These are phyloP conservation scores for Syncephalastrum racemosum DNA, from an alignment of 371 early-diverging fungal species.

Conservation along the genomic window DNA sequence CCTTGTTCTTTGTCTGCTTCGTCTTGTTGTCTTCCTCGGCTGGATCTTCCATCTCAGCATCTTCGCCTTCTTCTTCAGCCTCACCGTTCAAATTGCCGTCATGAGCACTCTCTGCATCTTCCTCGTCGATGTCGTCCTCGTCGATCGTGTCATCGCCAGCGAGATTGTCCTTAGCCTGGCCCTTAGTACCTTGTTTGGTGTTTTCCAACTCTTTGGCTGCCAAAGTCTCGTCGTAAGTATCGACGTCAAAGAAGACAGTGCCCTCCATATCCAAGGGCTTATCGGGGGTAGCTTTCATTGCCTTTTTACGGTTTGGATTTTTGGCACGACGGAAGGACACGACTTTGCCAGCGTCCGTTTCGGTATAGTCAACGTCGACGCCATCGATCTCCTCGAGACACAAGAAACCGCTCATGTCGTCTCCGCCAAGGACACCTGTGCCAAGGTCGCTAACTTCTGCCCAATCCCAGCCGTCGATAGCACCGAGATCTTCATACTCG, in stretches of 20 bases:
- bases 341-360: constrained; percentile 66
- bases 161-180: constrained; percentile 8
- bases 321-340: constrained; percentile 45
- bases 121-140: constrained; percentile 1
- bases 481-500: constrained; percentile 36
- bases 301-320: constrained; percentile 33
- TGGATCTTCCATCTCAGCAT: constrained; percentile 10
- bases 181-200: constrained; percentile 6
- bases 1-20: constrained; percentile 28
- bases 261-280: constrained; percentile 49
- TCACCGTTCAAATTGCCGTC: constrained; percentile 6
- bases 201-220: constrained; percentile 13
- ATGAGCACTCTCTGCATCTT: constrained; percentile 11
- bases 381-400: constrained; percentile 87
- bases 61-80: constrained; percentile 26
- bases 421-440: constrained; percentile 37
- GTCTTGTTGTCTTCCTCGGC: constrained; percentile 19
- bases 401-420: constrained; percentile 77
- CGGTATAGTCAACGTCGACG: constrained; percentile 71
- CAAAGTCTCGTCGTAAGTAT: constrained; percentile 55
- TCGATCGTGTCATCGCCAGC: not conserved
- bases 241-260: constrained; percentile 52
- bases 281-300: constrained; percentile 46
- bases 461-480: constrained; percentile 67
- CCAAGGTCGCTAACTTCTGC: constrained; percentile 46